These are phyloP conservation scores for Vigna radiata DNA, from an alignment of 306 rosid species.

Conservation along the genomic window DNA sequence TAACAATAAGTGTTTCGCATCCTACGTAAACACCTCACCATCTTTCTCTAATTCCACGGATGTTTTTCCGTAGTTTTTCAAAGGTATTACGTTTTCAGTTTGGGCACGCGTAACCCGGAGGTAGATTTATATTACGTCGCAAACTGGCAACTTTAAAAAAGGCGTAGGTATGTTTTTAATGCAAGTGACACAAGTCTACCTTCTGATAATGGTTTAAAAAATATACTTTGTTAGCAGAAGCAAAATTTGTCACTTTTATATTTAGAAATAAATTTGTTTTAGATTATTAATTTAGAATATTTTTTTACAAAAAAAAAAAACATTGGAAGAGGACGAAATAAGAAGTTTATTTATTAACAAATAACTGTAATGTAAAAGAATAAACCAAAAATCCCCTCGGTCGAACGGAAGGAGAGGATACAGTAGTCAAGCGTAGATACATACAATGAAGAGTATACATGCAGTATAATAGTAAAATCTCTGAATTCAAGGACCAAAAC, in stretches of 20 bases:
- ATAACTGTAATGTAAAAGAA: conserved; percentile 28
- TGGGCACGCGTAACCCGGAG: not conserved
- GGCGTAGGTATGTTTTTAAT: not conserved
- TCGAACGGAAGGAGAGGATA: not conserved
- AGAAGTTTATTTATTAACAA: conserved; percentile 38
- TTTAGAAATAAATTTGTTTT: too few species aligned
- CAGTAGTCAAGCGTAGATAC: not conserved
- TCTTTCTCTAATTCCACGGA: not conserved
- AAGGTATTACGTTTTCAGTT: not conserved
- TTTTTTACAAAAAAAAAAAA: too few species aligned
- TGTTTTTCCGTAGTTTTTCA: too few species aligned
- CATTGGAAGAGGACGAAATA: not conserved
- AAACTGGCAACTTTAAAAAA: not conserved
- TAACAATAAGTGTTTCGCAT: too few species aligned
- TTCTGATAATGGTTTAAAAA: not conserved
- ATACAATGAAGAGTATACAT: not conserved
- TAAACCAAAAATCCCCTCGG: conserved; percentile 25
- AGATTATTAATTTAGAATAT: too few species aligned
- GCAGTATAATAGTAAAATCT: not conserved
- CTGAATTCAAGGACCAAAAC: conserved; percentile 15
- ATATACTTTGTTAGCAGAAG: too few species aligned
- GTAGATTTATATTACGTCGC: not conserved
- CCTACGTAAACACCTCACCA: not conserved
- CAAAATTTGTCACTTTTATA: too few species aligned
- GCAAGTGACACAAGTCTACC: too few species aligned